A percentile compares a stretch with the other conserved stretches of the same genome.
Evolutionary conservation across 805 yeast genomes (phyloP).

Genomic region (Saccharomycopsis javanensis): DNA sequence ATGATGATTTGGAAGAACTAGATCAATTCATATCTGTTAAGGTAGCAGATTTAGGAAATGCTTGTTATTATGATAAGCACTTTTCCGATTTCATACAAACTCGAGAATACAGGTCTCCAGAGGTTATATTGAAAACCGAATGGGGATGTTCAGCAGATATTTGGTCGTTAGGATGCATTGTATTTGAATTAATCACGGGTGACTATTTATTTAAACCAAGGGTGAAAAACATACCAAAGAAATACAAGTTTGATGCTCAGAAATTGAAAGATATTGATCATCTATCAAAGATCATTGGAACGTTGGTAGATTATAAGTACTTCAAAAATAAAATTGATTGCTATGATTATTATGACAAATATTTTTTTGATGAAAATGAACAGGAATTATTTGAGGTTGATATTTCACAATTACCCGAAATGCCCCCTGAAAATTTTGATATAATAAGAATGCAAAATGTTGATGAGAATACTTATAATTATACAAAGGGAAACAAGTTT

Average conservation of each 20-base stretch:
- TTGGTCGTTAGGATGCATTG: constrained; percentile 91
- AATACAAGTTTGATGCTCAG: constrained; percentile 21
- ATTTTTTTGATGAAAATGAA: constrained; percentile 14
- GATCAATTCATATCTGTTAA: constrained; percentile 47
- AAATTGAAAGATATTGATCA: constrained; percentile 70
- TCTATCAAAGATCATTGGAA: constrained; percentile 83
- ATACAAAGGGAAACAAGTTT: constrained; percentile 13
- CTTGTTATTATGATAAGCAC: constrained; percentile 73
- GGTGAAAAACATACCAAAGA: constrained; percentile 24
- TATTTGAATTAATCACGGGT: constrained; percentile 87
- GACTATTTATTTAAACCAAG: constrained; percentile 87
- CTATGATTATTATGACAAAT: constrained; percentile 16
- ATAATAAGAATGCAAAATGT: constrained; percentile 4
- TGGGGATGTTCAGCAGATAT: constrained; percentile 97
- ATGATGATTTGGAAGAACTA: constrained; percentile 16
- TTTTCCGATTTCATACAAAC: constrained; percentile 88
- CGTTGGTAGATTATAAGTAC: constrained; percentile 10
- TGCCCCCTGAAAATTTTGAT: constrained; percentile 16
- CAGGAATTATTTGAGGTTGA: neutral
- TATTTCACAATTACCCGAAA: constrained; percentile 4
- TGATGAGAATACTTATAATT: constrained; percentile 7
- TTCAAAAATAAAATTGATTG: constrained; percentile 8
- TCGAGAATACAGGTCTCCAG: constrained; percentile 89
- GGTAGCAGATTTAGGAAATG: constrained; percentile 90
- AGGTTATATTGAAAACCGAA: constrained; percentile 61